These are phyloP conservation scores for Aureobasidium zeae DNA, from an alignment of 2,329 filamentous ascomycete genomes.

Conservation along the genomic window DNA sequence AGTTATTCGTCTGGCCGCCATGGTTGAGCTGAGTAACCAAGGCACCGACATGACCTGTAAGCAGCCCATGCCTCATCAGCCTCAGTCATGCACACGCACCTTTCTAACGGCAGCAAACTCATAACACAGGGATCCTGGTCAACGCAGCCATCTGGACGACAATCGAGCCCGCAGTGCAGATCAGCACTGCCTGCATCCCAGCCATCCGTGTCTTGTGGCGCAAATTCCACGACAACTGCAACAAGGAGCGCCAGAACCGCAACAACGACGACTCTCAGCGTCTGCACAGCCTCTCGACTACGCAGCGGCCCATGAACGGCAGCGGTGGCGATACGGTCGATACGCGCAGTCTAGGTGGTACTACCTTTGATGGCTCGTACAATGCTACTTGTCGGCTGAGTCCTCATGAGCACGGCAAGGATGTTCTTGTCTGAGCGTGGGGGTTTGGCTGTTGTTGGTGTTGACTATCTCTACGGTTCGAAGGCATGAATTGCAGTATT, in stretches of 20 bases:
- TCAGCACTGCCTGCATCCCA: constrained; percentile 18
- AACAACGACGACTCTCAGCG: neutral
- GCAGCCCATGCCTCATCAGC: constrained; percentile 1
- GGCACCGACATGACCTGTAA: constrained; percentile 17
- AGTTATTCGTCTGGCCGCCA: constrained; percentile 17
- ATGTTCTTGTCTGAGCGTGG: neutral
- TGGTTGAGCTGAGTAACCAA: constrained; percentile 9
- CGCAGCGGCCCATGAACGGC: neutral
- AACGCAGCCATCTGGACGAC: constrained; percentile 19
- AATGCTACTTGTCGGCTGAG: too few relatives aligned
- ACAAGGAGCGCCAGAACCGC: neutral
- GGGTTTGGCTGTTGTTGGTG: too few relatives aligned
- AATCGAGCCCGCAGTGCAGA: constrained; percentile 19
- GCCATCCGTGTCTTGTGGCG: constrained; percentile 1
- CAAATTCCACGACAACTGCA: neutral
- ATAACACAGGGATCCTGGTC: constrained; percentile 12
- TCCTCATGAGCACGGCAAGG: too few relatives aligned
- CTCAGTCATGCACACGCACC: neutral
- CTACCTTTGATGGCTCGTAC: neutral
- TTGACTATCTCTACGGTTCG: too few relatives aligned
- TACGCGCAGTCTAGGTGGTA: too few relatives aligned
- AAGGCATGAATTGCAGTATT: too few relatives aligned
- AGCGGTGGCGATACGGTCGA: too few relatives aligned
- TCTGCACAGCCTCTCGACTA: neutral
- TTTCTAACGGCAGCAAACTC: neutral